Evolutionary conservation across 305 asterid species (phyloP), one percentile per base, ranked within the genome.

Genomic region (Rubia tinctorum): DNA sequence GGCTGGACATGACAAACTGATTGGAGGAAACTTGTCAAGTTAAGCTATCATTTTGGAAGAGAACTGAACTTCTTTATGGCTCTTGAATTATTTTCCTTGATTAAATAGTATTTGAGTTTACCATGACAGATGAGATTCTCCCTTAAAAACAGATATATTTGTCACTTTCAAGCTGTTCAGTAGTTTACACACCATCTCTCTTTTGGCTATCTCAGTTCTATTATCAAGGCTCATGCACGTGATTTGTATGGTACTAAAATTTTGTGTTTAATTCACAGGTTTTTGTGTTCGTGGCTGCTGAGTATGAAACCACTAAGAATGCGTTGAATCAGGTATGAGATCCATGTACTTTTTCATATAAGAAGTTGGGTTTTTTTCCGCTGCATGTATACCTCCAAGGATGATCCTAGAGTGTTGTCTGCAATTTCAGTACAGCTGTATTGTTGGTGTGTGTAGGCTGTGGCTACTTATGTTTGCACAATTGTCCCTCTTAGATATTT

Each of bases 201-300:
- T 75, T 61, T 25, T 51, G 39, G 15, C 11, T 75, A 17, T 55
- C 61, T 1, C 2, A 55, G 61, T 55, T 55, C 7, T 18, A 17
- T 55, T 25, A 18, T 55, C 10, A 55, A 17, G 61, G 69, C 34
- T 44, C 11, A 23, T 61, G 30, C 15, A 39, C 15, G 7, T 62
- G 27, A 7, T 71, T 53, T 27, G 7, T 5, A 60, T 51, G 11
- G 61, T 66, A 22, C 30, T 61, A 40, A 7, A 13, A 4, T 27
- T 8, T 71, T 61, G 27, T 72, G 37, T 67, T 59, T 65, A 59
- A 61, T 80, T 82, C 82, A 74, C 89, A 93, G 98, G 97, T 93
- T 73, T 93, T 93, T 75, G 98, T 91, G 69, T 93, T 93, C 79
- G 80, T 93, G 81, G 95, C 98, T 15, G 97, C 98, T 5, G 98